Evolutionary conservation across 2,329 filamentous ascomycete genomes (phyloP).

Genomic region (Xylariaceae sp.): DNA sequence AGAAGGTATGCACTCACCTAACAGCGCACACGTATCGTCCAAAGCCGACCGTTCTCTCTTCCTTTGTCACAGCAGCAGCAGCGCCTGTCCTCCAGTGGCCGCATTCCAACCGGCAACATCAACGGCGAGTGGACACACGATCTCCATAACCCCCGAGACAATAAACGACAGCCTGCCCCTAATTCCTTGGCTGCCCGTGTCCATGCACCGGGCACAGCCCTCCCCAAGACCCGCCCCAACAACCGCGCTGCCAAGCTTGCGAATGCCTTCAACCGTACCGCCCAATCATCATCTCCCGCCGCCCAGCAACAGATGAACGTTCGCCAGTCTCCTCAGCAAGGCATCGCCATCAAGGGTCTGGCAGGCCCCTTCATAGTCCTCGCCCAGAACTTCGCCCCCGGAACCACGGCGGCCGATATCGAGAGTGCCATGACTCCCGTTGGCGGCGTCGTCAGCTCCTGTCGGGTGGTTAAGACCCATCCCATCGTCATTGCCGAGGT

Average conservation of each 20-base stretch:
- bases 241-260: slow-evolving; percentile 40
- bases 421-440: slow-evolving; percentile 75
- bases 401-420: slow-evolving; percentile 78
- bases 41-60: slow-evolving; percentile 26
- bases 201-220: slow-evolving; percentile 36
- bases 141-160: slow-evolving; percentile 50
- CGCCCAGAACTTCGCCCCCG: slow-evolving; percentile 77
- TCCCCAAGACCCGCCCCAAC: slow-evolving; percentile 18
- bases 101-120: slow-evolving; percentile 49
- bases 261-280: slow-evolving; percentile 41
- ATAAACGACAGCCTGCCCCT: slow-evolving; percentile 33
- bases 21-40: slow-evolving; percentile 2
- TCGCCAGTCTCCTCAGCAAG: slow-evolving; percentile 29
- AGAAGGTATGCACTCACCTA: slow-evolving; percentile 52
- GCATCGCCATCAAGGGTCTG: slow-evolving; percentile 69
- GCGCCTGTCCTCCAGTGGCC: slow-evolving; percentile 30
- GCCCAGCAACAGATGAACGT: slow-evolving; percentile 36
- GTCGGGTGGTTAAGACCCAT: slow-evolving; percentile 61
- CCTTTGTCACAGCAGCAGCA: too few relatives aligned
- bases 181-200: slow-evolving; percentile 47
- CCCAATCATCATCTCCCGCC: slow-evolving; percentile 33
- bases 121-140: slow-evolving; percentile 70
- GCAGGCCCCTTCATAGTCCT: slow-evolving; percentile 69
- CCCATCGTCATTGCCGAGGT: slow-evolving; percentile 77
- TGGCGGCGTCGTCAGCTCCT: slow-evolving; percentile 65